Evolutionary conservation across 805 yeast genomes (phyloP).

Genomic region (Candida ovalis): DNA sequence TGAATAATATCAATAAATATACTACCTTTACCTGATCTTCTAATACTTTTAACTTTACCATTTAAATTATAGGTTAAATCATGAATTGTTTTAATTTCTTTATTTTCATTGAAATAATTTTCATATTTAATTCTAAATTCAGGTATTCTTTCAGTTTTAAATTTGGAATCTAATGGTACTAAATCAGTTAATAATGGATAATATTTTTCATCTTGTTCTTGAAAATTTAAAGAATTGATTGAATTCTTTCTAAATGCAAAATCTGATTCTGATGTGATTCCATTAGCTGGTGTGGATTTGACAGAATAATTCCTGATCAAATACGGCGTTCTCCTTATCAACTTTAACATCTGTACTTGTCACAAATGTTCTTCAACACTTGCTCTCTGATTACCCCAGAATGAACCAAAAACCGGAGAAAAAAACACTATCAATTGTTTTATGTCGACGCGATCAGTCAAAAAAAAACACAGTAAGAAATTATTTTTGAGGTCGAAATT

Average conservation of each 20-base stretch:
- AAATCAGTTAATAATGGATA: constrained; percentile 24
- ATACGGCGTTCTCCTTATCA: background rate
- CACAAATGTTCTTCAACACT: no score
- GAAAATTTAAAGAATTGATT: constrained; percentile 9
- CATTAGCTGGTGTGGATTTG: constrained; percentile 3
- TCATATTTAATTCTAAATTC: constrained; percentile 34
- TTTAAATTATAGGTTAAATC: constrained; percentile 32
- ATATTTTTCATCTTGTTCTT: constrained; percentile 20
- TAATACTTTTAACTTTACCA: constrained; percentile 56
- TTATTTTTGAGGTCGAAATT: no score
- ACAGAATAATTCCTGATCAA: background rate
- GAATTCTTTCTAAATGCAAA: constrained; percentile 30
- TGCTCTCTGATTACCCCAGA: no score
- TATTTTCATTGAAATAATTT: constrained; percentile 18
- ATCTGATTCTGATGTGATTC: constrained; percentile 25
- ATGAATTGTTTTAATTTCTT: constrained; percentile 18
- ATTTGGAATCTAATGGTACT: background rate
- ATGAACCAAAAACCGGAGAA: no score
- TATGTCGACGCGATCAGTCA: no score
- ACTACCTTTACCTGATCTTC: constrained; percentile 68
- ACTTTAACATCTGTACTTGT: no score
- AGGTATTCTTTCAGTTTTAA: constrained; percentile 33
- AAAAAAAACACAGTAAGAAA: no score
- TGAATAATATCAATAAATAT: constrained; percentile 66
- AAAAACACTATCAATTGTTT: no score